Base-by-base conservation (phyloP, 2,329 filamentous ascomycete species). In the Kalaharituber pfeilii region DNA sequence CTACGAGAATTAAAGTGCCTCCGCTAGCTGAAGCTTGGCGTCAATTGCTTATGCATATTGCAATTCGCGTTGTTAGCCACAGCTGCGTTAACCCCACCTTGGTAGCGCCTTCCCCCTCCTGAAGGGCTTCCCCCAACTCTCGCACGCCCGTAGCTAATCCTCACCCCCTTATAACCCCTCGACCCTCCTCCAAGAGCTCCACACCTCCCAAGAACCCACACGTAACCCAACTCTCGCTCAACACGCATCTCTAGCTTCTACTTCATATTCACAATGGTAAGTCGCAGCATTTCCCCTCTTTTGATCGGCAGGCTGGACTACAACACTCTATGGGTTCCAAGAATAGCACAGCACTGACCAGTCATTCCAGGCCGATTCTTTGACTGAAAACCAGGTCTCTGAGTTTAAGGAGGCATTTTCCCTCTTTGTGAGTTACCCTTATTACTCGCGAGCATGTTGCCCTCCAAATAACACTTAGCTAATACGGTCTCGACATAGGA, bases 331-430 rank as follows among this genome's bases (percentile, higher is more conserved):
- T 3, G n/a, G n/a, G n/a, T n/a, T n/a, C n/a, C n/a, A n/a, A 36
- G 30, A 36, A 36, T 36, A 36, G 30, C 30, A 36, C 9, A 9
- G n/a, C 9, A n/a, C 51, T 51, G 28, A 25, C 18, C n/a, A 51
- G 45, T 29, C 25, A 15, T 52, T 24, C 39, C 24, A 65, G 59
- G 59, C 59, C 71, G 91, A 98, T 71, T 89, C 89, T 72, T 83
- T 98, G 69, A 96, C 91, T 66, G 91, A 98, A 79, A 91, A 98
- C 76, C 91, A 98, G 80, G 91, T 98, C 71, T 96, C 91, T 70
- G 91, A 98, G 77, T 98, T 96, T 79, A 98, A 96, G 84, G 91
- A 98, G 77, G 91, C 91, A 54, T 98, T 98, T 76, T 98, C 91
- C 71, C 86, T 98, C 64, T 98, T 98, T 73, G 91, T 98, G 82